phyloP scores from a whole-genome alignment of 2,329 filamentous ascomycete genomes.

The Knufia petricola region DNA sequence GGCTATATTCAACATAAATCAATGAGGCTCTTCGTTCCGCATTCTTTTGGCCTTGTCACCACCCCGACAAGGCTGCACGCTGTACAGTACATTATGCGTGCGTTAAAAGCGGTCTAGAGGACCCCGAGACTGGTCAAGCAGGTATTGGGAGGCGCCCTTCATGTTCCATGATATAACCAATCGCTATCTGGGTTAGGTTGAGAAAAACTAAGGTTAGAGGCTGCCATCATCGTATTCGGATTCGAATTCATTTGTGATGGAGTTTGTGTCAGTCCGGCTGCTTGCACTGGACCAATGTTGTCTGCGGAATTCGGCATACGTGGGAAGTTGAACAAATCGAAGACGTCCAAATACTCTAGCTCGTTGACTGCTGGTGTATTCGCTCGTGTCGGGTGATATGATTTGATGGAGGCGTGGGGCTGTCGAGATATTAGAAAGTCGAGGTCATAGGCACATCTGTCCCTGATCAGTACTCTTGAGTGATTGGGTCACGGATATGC shows the following conservation, averaged over 20 bases:
- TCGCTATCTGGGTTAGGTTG: constrained; percentile 39
- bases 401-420: constrained; percentile 35
- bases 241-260: constrained; percentile 20
- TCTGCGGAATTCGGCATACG: constrained; percentile 15
- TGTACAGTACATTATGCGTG: no score
- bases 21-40: not conserved
- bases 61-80: no score
- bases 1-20: not conserved
- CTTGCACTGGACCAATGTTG: constrained; percentile 7
- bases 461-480: not conserved
- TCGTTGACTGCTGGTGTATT: constrained; percentile 63
- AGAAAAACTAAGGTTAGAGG: constrained; percentile 31
- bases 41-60: not conserved
- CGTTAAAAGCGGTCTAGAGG: no score
- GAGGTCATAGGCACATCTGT: constrained; percentile 46
- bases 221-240: constrained; percentile 35
- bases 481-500: constrained; percentile 28
- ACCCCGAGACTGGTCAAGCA: no score
- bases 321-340: constrained; percentile 90
- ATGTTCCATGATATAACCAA: constrained; percentile 27
- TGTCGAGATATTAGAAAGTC: constrained; percentile 82
- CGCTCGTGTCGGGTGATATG: constrained; percentile 42
- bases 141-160: no score
- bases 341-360: constrained; percentile 82
- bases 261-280: constrained; percentile 6